Percentiles rank a stretch among this genome's conserved stretches.
phyloP scores from a whole-genome alignment of 352 stramenopile genomes.

The Thraustochytrium sp. region DNA sequence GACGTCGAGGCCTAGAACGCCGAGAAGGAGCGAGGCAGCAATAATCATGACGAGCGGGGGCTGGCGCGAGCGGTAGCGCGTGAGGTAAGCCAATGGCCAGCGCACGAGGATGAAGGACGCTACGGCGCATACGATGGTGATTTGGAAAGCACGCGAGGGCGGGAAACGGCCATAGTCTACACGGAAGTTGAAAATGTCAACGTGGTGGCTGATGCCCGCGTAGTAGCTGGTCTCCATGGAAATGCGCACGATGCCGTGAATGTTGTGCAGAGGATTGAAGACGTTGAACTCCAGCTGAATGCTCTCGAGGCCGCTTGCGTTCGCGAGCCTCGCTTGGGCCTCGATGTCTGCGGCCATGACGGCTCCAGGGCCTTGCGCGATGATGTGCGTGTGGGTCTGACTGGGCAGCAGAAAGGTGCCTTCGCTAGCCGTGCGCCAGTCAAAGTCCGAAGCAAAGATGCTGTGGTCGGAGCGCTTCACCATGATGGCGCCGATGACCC shows the following conservation, averaged over 20 bases:
- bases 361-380: background rate
- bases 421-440: background rate
- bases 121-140: background rate
- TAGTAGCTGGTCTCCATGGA: background rate
- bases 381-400: background rate
- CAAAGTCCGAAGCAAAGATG: background rate
- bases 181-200: background rate
- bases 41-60: background rate
- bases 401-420: background rate
- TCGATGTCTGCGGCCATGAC: background rate
- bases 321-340: background rate
- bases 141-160: background rate
- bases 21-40: background rate
- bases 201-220: background rate
- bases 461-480: background rate
- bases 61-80: background rate
- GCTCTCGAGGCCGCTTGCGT: background rate
- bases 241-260: conserved; percentile 10
- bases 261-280: conserved; percentile 27
- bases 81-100: background rate
- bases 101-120: background rate
- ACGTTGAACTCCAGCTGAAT: conserved; percentile 13
- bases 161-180: conserved; percentile 22
- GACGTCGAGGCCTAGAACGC: background rate
- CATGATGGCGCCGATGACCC: background rate